Percentiles rank a stretch among this genome's conserved stretches.
phyloP scores from a whole-genome alignment of 441 rosid genomes.

The Arabidopsis hybrid region DNA sequence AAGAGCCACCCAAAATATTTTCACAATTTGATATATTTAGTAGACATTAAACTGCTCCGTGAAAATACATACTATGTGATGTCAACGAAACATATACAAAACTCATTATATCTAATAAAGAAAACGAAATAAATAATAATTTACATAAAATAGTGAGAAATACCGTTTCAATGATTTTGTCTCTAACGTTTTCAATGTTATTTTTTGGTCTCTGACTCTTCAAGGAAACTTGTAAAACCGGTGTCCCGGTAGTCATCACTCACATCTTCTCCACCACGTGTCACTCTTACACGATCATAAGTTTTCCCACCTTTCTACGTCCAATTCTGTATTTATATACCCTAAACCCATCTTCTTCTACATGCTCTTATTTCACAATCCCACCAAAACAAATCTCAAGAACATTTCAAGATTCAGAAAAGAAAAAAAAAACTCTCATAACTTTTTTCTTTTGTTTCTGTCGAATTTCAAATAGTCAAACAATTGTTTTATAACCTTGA shows the following conservation, averaged over 20 bases:
- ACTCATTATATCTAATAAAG: too few species aligned
- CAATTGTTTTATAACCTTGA: not conserved
- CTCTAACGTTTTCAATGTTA: not conserved
- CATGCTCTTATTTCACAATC: not conserved
- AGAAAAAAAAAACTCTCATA: too few species aligned
- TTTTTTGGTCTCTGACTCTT: not conserved
- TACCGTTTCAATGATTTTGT: too few species aligned
- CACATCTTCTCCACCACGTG: constrained; percentile 28
- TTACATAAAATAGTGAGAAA: too few species aligned
- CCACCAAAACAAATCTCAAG: not conserved
- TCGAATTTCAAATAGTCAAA: not conserved
- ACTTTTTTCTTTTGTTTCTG: not conserved
- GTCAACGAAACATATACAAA: not conserved
- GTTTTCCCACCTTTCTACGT: constrained; percentile 2
- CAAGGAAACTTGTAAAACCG: constrained; percentile 18
- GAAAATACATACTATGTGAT: not conserved
- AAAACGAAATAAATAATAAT: too few species aligned
- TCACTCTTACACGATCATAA: not conserved
- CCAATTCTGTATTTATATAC: constrained; percentile 25
- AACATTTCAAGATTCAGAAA: not conserved
- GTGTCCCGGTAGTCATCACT: constrained; percentile 13
- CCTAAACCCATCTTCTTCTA: constrained; percentile 5
- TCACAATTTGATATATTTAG: not conserved
- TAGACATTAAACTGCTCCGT: too few species aligned
- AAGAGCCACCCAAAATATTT: not conserved